Base-by-base conservation (phyloP, 208 protist species). In the Trypanosoma avium region DNA sequence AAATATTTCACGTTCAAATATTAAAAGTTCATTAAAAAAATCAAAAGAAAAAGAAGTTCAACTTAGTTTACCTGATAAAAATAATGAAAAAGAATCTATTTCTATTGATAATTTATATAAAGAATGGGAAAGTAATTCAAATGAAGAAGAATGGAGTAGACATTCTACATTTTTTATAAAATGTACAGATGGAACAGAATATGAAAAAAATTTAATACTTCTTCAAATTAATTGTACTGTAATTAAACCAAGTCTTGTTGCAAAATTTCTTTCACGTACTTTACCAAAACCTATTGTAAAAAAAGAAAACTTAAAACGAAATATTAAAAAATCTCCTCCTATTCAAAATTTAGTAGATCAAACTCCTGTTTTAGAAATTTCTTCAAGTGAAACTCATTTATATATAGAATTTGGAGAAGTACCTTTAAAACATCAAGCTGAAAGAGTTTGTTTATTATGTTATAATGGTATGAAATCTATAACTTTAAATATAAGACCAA, bases 341-440 rank as follows among this genome's bases (percentile, higher is more conserved):
- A 13, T n/a, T 32, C 29, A 22, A 29, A 47, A 32, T 54, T 5
- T 33, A n/a, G 27, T 43, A 19, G 60, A 74, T 36, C 47, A 50
- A 43, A 24, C 47, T 9, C 36, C 56, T 36, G 35, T 53, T 57
- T 56, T 79, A 40, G 67, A 74, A 33, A 40, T 60, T 1, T 79
- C 73, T 32, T 9, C 42, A 10, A 43, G 45, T 60, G 45, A 49
- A 29, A 63, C 54, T 32, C 9, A 27, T 48, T 42, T 69, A 22
- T 17, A 50, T 27, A 49, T 93, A 7, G 69, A 85, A 26, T 93
- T 88, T 75, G 77, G 82, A 7, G 83, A 88, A 36, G 72, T 88
- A 21, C 75, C 83, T 2, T 75, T 90, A 29, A 83, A 84, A 49
- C 74, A 82, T 22, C 27, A 52, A 24, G 61, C 35, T 32, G 70